These are phyloP conservation scores for Debaryomyces coudertii DNA, from an alignment of 1,139 yeast species.

Conservation along the genomic window DNA sequence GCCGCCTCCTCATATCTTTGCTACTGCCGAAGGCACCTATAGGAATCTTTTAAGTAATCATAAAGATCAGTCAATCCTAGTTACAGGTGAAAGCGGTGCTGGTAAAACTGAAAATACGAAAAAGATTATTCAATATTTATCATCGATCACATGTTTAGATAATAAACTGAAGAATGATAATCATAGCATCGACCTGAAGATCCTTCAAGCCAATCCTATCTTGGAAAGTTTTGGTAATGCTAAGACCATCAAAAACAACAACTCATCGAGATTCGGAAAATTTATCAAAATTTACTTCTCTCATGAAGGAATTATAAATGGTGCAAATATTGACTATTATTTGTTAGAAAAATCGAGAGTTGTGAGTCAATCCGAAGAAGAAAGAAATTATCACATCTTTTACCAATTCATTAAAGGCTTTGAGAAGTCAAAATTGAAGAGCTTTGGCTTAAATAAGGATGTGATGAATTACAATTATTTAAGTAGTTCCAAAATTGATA, in stretches of 20 bases:
- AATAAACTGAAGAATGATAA: slow-evolving; percentile 22
- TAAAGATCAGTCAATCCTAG: slow-evolving; percentile 86
- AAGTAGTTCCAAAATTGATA: slow-evolving; percentile 46
- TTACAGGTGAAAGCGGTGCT: slow-evolving; percentile 98
- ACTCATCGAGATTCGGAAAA: slow-evolving; percentile 96
- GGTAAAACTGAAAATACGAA: slow-evolving; percentile 99
- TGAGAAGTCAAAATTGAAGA: slow-evolving; percentile 47
- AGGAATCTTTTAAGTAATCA: slow-evolving; percentile 70
- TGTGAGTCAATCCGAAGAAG: slow-evolving; percentile 71
- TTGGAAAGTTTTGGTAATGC: slow-evolving; percentile 97
- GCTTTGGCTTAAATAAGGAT: slow-evolving; percentile 51
- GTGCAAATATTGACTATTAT: slow-evolving; percentile 95
- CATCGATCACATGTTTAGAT: slow-evolving; percentile 59
- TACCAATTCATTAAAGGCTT: slow-evolving; percentile 84
- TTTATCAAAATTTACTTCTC: slow-evolving; percentile 86
- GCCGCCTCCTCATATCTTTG: slow-evolving; percentile 85
- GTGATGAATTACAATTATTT: slow-evolving; percentile 60
- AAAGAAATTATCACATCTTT: slow-evolving; percentile 90
- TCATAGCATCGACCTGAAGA: slow-evolving; percentile 69
- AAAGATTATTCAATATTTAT: slow-evolving; percentile 88
- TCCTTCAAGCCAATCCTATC: slow-evolving; percentile 92
- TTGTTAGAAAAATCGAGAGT: slow-evolving; percentile 92
- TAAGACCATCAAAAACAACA: slow-evolving; percentile 90
- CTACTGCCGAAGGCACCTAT: slow-evolving; percentile 87
- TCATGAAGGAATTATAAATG: slow-evolving; percentile 65